Base-by-base conservation (phyloP, 177 flowering plant species). In the Vitis hybrid region DNA sequence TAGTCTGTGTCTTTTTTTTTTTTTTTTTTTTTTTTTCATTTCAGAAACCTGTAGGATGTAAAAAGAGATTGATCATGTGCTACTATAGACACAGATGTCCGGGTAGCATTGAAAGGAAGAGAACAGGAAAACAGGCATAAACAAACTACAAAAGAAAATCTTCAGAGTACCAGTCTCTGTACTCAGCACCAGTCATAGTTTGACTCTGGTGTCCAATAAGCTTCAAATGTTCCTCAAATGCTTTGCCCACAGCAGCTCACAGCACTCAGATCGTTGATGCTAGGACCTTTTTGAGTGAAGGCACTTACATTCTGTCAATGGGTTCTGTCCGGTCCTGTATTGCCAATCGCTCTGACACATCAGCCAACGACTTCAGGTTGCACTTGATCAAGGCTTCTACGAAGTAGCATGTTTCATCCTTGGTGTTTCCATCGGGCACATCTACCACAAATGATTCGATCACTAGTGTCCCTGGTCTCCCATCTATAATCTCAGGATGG, bases 371-470 rank as follows among this genome's bases (percentile, higher is more conserved):
- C 48, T 69, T 75, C 16, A 81, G 80, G 50, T 82, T 80, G 72
- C 78, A 78, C 63, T 71, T 71, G 19, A 86, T 66, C 52, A 84
- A 71, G 13, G 86, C 77, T 65, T 86, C 85, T 33, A 73, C 79
- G 52, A 86, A 82, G 26, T 72, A 20, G 57, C 83, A 77, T 3
- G 87, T 84, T 39, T 86, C 89, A 26, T 80, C 85, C 65, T 68
- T 72, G 26, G 76, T 75, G 70, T 79, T 84, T 51, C 82, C 86
- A 48, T 63, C 70, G 2, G 89, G 89, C 51, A 82, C 75, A 69
- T 86, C 87, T 29, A 84, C 89, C 60, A 78, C 81, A 59, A 79
- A 86, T 8, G 84, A 84, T 68, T 86, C 84, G 5, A 78, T 73
- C 65, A 75, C 86, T 73, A 84, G 67, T 31, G 86, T 82, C 59